Conservation (phyloP, 2,329 filamentous ascomycete genomes). For the Purpureocillium takamizusanense region DNA sequence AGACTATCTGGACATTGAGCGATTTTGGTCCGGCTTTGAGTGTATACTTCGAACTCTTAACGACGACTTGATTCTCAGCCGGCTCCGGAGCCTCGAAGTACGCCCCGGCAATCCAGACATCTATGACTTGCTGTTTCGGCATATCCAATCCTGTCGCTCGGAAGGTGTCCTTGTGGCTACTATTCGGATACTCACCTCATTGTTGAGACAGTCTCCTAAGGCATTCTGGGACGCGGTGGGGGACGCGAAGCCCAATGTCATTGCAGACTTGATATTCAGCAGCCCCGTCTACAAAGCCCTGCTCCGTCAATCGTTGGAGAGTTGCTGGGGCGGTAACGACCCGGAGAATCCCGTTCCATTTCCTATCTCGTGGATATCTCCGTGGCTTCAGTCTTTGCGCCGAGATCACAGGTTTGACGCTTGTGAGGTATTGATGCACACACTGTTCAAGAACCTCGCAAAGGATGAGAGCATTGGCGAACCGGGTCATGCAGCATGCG, state of each 20-base stretch:
- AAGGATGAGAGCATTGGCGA: constrained; percentile 44
- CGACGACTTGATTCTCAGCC: constrained; percentile 65
- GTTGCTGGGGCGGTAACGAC: constrained; percentile 30
- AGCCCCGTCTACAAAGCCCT: constrained; percentile 58
- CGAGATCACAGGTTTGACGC: constrained; percentile 69
- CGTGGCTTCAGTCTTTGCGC: constrained; percentile 70
- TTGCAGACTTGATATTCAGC: constrained; percentile 77
- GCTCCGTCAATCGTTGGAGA: constrained; percentile 49
- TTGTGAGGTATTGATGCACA: constrained; percentile 68
- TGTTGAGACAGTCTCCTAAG: constrained; percentile 66
- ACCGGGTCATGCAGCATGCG: constrained; percentile 51
- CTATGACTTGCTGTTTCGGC: constrained; percentile 51
- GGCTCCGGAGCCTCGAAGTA: constrained; percentile 69
- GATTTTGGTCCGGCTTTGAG: constrained; percentile 72
- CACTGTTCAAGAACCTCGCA: constrained; percentile 59
- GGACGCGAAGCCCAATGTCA: constrained; percentile 66
- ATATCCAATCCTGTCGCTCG: constrained; percentile 39
- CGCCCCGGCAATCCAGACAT: constrained; percentile 51
- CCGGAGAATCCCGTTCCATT: constrained; percentile 43
- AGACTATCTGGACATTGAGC: constrained; percentile 42
- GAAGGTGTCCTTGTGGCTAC: constrained; percentile 57
- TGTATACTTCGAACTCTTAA: constrained; percentile 67
- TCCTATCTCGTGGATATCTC: constrained; percentile 68
- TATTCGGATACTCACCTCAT: constrained; percentile 58
- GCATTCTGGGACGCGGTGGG: constrained; percentile 87